phyloP scores from a whole-genome alignment of 1,139 yeast genomes.

The Pichia sp. region DNA sequence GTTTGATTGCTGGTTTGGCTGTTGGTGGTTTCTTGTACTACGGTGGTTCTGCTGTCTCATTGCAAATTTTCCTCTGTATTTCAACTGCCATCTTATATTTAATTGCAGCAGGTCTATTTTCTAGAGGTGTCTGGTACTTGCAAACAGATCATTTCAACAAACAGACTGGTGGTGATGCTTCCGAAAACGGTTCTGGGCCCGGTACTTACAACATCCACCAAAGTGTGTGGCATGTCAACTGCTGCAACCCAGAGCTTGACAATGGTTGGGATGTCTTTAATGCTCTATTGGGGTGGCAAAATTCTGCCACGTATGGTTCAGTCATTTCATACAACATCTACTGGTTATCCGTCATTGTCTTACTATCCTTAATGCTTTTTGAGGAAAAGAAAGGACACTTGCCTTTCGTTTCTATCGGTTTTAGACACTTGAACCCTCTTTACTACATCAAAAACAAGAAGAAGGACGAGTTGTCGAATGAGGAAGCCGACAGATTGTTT shows the following conservation, averaged over 20 bases:
- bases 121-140: constrained; percentile 86
- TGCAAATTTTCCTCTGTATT: constrained; percentile 73
- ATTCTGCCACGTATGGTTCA: constrained; percentile 85
- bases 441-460: constrained; percentile 66
- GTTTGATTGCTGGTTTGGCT: constrained; percentile 64
- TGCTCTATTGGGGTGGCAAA: constrained; percentile 85
- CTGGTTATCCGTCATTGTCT: constrained; percentile 65
- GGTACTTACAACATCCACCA: constrained; percentile 78
- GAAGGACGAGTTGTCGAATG: constrained; percentile 52
- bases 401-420: constrained; percentile 49
- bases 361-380: constrained; percentile 56
- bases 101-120: constrained; percentile 83
- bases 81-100: constrained; percentile 84
- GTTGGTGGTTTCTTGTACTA: constrained; percentile 69
- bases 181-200: constrained; percentile 86
- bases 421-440: constrained; percentile 64
- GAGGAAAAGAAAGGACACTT: constrained; percentile 68
- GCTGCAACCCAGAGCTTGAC: constrained; percentile 85
- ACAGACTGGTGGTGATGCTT: constrained; percentile 64
- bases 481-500: constrained; percentile 54
- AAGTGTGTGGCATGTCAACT: constrained; percentile 90
- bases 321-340: constrained; percentile 78
- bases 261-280: constrained; percentile 94
- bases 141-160: constrained; percentile 46
- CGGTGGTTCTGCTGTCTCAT: constrained; percentile 67